Percentiles rank a stretch among this genome's conserved stretches.
Conservation (phyloP, 108 stramenopile species). For the Skeletonema menzelii region DNA sequence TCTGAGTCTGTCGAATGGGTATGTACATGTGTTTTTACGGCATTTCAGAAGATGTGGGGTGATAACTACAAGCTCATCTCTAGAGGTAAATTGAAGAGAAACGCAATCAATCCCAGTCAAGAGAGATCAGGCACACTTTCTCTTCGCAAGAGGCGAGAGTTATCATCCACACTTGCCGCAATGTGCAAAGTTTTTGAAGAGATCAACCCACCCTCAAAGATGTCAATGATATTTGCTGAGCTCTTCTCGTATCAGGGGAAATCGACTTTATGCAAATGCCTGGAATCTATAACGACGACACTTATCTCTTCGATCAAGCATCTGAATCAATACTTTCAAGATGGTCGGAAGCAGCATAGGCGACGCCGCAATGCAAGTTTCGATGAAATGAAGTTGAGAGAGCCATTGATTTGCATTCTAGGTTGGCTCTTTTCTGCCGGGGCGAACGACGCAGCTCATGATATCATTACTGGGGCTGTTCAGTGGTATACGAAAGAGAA, state of each 20-base stretch:
- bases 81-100: not conserved
- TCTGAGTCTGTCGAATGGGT: constrained; percentile 6
- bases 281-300: constrained; percentile 21
- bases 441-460: not conserved
- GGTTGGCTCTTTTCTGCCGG: constrained; percentile 25
- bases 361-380: not conserved
- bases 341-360: not conserved
- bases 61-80: constrained; percentile 22
- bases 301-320: constrained; percentile 14
- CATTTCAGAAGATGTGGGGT: constrained; percentile 23
- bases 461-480: constrained; percentile 17
- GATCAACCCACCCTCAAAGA: not conserved
- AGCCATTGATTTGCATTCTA: constrained; percentile 20
- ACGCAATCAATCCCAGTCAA: not conserved
- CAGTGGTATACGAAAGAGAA: constrained; percentile 16
- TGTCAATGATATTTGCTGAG: not conserved
- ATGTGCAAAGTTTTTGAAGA: constrained; percentile 18
- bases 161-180: constrained; percentile 1
- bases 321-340: constrained; percentile 14
- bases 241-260: constrained; percentile 22
- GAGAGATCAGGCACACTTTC: not conserved
- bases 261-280: constrained; percentile 21
- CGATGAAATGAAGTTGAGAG: constrained; percentile 9
- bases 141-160: constrained; percentile 1
- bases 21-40: constrained; percentile 12